A percentile compares a stretch with the other conserved stretches of the same genome.
phyloP scores from a whole-genome alignment of 2,329 filamentous ascomycete species.

The Chaetothyriales sp. region DNA sequence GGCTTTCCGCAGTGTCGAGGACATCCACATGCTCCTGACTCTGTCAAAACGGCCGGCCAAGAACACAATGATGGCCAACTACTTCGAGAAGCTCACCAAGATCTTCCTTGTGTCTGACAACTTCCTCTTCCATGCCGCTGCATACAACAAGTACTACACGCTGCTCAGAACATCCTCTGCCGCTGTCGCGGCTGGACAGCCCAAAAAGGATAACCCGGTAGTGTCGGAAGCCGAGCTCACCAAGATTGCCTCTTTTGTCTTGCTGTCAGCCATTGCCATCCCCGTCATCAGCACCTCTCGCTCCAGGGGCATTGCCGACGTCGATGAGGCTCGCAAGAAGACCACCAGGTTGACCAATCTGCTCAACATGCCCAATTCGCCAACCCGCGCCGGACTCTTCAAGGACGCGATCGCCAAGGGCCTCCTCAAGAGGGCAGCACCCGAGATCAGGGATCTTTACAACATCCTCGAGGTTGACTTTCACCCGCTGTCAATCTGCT shows the following conservation, averaged over 20 bases:
- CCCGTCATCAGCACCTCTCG: conserved; percentile 97
- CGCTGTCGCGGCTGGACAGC: conserved; percentile 68
- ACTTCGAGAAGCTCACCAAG: conserved; percentile 97
- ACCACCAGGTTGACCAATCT: conserved; percentile 94
- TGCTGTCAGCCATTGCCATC: conserved; percentile 90
- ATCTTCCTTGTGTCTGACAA: conserved; percentile 99
- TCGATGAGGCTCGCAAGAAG: conserved; percentile 95
- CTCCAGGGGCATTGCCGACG: conserved; percentile 89
- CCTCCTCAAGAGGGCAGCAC: conserved; percentile 77
- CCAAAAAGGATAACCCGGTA: conserved; percentile 88
- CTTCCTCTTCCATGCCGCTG: conserved; percentile 96
- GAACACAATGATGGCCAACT: conserved; percentile 99
- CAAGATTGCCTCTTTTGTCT: conserved; percentile 87
- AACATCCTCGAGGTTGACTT: conserved; percentile 99
- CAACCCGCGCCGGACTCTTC: conserved; percentile 81
- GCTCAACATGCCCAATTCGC: conserved; percentile 79
- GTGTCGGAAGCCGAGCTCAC: conserved; percentile 81
- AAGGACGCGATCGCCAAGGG: conserved; percentile 93
- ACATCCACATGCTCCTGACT: conserved; percentile 93
- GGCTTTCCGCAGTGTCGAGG: conserved; percentile 96
- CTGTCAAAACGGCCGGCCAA: conserved; percentile 96
- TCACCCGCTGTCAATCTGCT: conserved; percentile 95
- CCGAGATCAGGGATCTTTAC: conserved; percentile 93
- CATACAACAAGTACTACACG: conserved; percentile 95
- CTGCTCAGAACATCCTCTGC: conserved; percentile 81